Conservation (phyloP, 306 rosid genomes). For the Rosa persica region DNA sequence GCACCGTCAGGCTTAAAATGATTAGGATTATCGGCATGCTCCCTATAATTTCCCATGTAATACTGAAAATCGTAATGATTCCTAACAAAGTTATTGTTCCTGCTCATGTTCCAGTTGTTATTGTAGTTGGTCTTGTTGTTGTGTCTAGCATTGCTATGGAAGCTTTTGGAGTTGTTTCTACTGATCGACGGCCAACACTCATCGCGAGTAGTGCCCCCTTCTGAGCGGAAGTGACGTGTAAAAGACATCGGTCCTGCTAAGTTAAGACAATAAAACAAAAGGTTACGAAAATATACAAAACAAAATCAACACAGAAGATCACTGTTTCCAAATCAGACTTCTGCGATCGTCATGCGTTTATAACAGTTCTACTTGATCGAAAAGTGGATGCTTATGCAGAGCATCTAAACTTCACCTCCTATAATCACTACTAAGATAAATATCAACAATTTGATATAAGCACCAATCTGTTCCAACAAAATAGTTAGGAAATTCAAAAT, state of each 20-base stretch:
- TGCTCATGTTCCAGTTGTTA: conserved; percentile 51
- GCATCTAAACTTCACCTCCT: background rate
- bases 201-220: conserved; percentile 43
- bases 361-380: background rate
- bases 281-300: background rate
- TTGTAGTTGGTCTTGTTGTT: conserved; percentile 2
- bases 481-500: background rate
- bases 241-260: conserved; percentile 69
- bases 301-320: background rate
- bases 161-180: conserved; percentile 38
- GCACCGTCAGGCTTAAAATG: conserved; percentile 44
- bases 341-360: too few relatives aligned
- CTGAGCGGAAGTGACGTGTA: conserved; percentile 48
- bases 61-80: conserved; percentile 42
- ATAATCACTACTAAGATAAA: background rate
- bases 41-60: conserved; percentile 35
- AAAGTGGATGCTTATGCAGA: background rate
- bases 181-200: conserved; percentile 48
- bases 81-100: conserved; percentile 38
- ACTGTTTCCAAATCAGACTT: background rate
- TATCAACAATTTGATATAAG: background rate
- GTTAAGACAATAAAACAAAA: background rate
- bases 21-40: conserved; percentile 31
- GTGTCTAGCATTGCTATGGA: conserved; percentile 11
- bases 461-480: background rate